Conservation (phyloP, 148 eudicot genomes). For the Fagopyrum esculentum region DNA sequence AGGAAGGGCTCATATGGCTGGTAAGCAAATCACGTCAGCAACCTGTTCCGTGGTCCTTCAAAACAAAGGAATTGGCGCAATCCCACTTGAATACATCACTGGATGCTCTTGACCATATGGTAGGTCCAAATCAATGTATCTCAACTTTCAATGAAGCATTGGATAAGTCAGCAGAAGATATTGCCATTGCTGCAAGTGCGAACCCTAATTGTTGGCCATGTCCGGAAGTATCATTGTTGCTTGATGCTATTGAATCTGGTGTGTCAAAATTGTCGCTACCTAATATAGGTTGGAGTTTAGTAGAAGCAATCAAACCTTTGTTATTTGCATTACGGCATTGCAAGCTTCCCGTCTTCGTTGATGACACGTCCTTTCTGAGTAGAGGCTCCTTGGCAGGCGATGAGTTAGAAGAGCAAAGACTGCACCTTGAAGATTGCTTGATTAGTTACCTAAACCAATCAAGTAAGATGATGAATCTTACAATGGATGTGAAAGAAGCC, state of each 20-base stretch:
- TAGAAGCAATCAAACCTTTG: conserved; percentile 41
- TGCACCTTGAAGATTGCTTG: conserved; percentile 53
- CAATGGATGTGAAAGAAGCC: conserved; percentile 65
- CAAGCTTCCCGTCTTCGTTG: conserved; percentile 48
- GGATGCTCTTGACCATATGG: conserved; percentile 31
- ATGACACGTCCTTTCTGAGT: conserved; percentile 56
- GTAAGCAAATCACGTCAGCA: conserved; percentile 60
- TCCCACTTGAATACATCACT: conserved; percentile 45
- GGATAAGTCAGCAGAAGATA: conserved; percentile 37
- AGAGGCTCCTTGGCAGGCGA: conserved; percentile 32
- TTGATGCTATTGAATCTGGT: conserved; percentile 37
- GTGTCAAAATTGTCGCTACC: conserved; percentile 50
- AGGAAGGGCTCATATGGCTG: conserved; percentile 73
- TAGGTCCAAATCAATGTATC: conserved; percentile 56
- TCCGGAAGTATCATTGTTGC: conserved; percentile 60
- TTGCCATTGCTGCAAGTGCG: conserved; percentile 45
- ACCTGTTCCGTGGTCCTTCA: conserved; percentile 40
- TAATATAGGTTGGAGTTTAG: conserved; percentile 66
- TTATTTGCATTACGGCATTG: conserved; percentile 34
- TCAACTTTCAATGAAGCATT: conserved; percentile 72
- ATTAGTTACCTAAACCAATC: conserved; percentile 49
- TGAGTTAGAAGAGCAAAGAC: conserved; percentile 48
- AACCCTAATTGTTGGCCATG: conserved; percentile 82
- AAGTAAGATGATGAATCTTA: conserved; percentile 48
- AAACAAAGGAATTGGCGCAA: conserved; percentile 49